Base-by-base conservation (phyloP, 1,139 yeast genomes). In the Scheffersomyces titani region DNA sequence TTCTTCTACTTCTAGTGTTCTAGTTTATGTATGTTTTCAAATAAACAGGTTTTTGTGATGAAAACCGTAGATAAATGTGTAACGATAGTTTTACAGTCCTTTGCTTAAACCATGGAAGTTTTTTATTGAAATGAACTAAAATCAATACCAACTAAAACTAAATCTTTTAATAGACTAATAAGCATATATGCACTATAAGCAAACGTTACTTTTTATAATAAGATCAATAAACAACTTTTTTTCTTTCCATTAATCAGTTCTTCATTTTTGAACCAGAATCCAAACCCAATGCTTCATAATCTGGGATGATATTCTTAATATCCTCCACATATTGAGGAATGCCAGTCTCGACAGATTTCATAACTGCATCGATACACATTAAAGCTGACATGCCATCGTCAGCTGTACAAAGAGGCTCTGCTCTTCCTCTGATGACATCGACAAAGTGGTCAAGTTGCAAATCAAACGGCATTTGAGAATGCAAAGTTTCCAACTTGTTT, bases 361-460 rank as follows among this genome's bases (percentile, higher is more conserved):
- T 44, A 9, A 66, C 70, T 2, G 71, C 70, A 48, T 66, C 67
- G 18, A 67, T 61, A 51, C 69, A 65, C 19, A 67, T 55, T 21
- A 73, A 65, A 5, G 80, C 79, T 3, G 74, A 68, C 19, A 77
- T 74, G 0, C 80, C 81, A 62, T 77, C 82, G 47, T 73, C 77
- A 7, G 75, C 73, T 16, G 69, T 68, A 59, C 82, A 77, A 22
- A 63, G 68, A 0, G 79, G 78, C 19, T 67, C 69, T 2, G 60
- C 61, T 3, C 65, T 67, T 2, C 72, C 75, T 22, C 64, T 60
- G 2, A 77, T 73, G 6, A 77, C 70, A 52, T 76, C 74, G 30
- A 76, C 70, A 57, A 77, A 77, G 61, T 77, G 81, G 30, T 68
- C 68, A 52, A 74, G 63, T 58, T 74, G 78, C 46, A 72, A 65